Evolutionary conservation across 129 eudicot genomes (phyloP), one percentile per base, ranked within the genome.

Genomic region (Flaveria bidentis): DNA sequence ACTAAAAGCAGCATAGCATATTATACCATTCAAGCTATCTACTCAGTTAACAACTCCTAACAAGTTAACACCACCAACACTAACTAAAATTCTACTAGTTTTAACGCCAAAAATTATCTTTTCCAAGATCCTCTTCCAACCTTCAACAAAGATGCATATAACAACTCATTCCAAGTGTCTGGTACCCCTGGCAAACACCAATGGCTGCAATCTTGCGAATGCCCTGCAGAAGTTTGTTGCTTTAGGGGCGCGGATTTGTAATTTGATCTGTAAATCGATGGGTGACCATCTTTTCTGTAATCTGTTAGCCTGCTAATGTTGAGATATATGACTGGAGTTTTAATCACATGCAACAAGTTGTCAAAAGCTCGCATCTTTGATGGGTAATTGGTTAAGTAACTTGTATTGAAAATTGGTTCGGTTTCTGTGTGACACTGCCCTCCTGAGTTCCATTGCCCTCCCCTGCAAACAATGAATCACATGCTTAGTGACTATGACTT

Each of bases 121-220:
- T 76, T 78, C 91, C 91, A 88, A 28, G 92, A 82, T 11, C 94
- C 92, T 73, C 52, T 80, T 67, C 89, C 85, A n/a, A 72, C 67
- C 67, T 85, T 80, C 65, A 90, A 61, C n/a, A 93, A 91, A 64
- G 96, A 90, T 13, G 86, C 93, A 71, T 93, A 93, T 26, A 93
- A 80, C 82, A 93, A 76, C 85, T 93, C 97, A 20, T 93, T 93
- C 97, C 98, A 93, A 52, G 93, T 84, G 63, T 93, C 98, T 0
- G 98, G 98, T 30, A 93, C 97, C 28, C 98, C 98, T 0, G 98
- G 98, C 85, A 93, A 82, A 80, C 98, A 93, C 97, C 97, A 93
- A 76, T 93, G 97, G 69, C 98, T 93, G 86, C 98, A 93, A 81
- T 93, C 98, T 73, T 93, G 96, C 4, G 84, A 76, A 11, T 85